A percentile compares a stretch with the other conserved stretches of the same genome.
Evolutionary conservation across 2,329 filamentous ascomycete genomes (phyloP).

Genomic region (Peltaster fructicola): DNA sequence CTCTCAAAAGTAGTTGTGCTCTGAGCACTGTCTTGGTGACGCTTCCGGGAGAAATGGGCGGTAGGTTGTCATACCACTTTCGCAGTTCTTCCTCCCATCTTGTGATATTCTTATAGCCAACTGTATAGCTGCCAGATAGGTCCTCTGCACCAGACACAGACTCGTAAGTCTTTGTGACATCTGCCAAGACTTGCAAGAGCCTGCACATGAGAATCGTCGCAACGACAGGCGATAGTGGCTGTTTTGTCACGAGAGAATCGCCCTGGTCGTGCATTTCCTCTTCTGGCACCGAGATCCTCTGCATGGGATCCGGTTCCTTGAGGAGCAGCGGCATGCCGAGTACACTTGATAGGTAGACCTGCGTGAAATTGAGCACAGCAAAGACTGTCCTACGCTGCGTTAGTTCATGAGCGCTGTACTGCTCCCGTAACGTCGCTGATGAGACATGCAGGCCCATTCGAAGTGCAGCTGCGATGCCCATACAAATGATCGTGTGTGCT

Average conservation of each 20-base stretch:
- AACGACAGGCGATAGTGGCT: constrained; percentile 1
- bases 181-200: constrained; percentile 3
- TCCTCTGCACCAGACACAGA: no score
- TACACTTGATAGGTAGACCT: constrained; percentile 9
- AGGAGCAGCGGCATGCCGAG: constrained; percentile 10
- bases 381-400: constrained; percentile 5
- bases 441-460: constrained; percentile 12
- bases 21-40: no score
- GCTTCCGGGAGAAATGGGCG: constrained; percentile 1
- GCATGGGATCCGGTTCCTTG: constrained; percentile 6
- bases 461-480: constrained; percentile 10
- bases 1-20: no score
- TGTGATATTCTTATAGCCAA: constrained; percentile 1
- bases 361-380: constrained; percentile 9
- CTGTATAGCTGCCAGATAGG: no score
- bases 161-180: constrained; percentile 3
- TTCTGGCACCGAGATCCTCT: no score
- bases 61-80: constrained; percentile 2
- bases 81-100: constrained; percentile 2
- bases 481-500: constrained; percentile 13
- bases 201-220: constrained; percentile 2
- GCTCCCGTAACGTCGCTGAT: constrained; percentile 2
- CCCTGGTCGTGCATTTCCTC: no score
- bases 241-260: neutral
- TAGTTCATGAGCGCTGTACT: constrained; percentile 4